Evolutionary conservation across 2,329 filamentous ascomycete genomes (phyloP), one percentile per base, ranked within the genome.

Genomic region (Apiospora kogelbergensis): DNA sequence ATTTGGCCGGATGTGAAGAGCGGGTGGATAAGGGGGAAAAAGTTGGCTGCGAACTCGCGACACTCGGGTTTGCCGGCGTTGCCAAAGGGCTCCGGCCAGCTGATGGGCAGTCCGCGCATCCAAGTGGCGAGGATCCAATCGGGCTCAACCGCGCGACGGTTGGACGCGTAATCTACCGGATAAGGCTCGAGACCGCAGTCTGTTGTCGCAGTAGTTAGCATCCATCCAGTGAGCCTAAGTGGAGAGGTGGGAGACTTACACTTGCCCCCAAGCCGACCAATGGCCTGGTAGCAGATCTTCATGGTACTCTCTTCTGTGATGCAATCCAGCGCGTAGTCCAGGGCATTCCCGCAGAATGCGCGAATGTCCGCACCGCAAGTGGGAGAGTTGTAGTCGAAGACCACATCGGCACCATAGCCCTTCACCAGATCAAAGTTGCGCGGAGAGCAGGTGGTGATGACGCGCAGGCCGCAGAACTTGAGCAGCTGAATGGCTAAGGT

Each of bases 271-370:
- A 68, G 66, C 2, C 68, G 63, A 5, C 33, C 24, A 13, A 33
- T 63, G 57, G 77, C 76, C 6, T 45, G 73, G 68, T 80, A 81
- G 73, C 80, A 81, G 57, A 79, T 66, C 22, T 71, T 67, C 67
- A 77, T 78, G 1, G 76, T 75, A 13, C 70, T 63, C 0, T 72
- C 70, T 26, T 77, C 73, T 0, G 78, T 72, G 64, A 84, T 74
- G 67, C 75, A 79, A 71, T 84, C 83, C 1, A 84, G 67, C 2
- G 75, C 78, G 53, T 79, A 79, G 1, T 48, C 68, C 1, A 84
- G 74, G 0, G 48, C 69, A 71, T 81, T 79, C 9, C 71, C 68
- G 0, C 81, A 83, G 67, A 80, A 79, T 0, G 67, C 68, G 1
- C 75, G 74, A 66, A 84, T 81, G 7, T 78, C 73, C 1, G 68